Evolutionary conservation across 192 early-diverging fungal species (phyloP).

Genomic region (Haplosporangium gracile): DNA sequence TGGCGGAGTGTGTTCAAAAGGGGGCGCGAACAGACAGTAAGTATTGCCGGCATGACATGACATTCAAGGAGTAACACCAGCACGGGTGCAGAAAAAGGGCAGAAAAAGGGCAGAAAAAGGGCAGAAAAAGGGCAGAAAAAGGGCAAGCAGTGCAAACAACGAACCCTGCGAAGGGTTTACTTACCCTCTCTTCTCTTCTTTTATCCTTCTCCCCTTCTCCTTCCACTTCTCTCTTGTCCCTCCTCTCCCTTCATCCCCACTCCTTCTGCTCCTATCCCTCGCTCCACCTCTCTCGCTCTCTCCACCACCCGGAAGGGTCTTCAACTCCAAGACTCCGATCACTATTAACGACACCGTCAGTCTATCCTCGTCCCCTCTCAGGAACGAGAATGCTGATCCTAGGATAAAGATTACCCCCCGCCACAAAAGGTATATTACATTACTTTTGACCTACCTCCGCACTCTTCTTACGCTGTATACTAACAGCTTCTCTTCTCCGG

Average conservation of each 20-base stretch:
- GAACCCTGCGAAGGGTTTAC: background rate
- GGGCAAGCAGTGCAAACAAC: background rate
- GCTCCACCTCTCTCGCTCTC: background rate
- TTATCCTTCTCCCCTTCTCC: background rate
- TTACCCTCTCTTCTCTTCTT: background rate
- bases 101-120: background rate
- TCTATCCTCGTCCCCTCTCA: background rate
- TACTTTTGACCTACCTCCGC: background rate
- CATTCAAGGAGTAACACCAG: too few species aligned
- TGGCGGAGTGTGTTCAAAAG: background rate
- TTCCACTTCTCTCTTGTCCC: background rate
- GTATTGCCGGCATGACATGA: too few species aligned
- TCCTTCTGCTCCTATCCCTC: background rate
- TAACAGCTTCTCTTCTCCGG: background rate
- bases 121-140: background rate
- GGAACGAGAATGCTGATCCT: constrained; percentile 3
- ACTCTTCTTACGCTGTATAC: background rate
- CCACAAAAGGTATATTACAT: background rate
- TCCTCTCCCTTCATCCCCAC: background rate
- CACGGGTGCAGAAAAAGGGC: too few species aligned
- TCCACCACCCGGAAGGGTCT: background rate
- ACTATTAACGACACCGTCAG: background rate
- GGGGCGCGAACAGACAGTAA: background rate
- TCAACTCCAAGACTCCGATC: background rate
- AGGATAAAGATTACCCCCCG: background rate